phyloP scores from a whole-genome alignment of 2,329 filamentous ascomycete species.

The Calonectria pseudoreteaudii region DNA sequence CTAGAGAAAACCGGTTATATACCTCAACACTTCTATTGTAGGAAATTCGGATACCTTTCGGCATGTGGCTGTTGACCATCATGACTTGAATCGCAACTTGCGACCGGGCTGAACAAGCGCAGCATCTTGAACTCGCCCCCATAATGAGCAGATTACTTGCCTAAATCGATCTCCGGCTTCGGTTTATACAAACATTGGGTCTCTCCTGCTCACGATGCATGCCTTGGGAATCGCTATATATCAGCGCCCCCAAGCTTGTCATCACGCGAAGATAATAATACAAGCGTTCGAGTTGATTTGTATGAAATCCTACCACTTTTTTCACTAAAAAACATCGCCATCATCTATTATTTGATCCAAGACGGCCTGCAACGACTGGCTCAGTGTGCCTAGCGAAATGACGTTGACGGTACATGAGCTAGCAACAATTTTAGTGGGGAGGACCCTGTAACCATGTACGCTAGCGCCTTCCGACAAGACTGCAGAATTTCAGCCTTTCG shows the following conservation, averaged over 20 bases:
- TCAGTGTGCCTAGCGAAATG: neutral
- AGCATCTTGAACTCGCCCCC: neutral
- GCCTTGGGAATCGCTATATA: neutral
- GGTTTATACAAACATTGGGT: neutral
- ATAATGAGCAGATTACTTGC: neutral
- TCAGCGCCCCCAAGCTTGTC: too few relatives aligned
- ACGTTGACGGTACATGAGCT: neutral
- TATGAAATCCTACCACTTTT: too few relatives aligned
- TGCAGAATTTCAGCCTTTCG: conserved; percentile 21
- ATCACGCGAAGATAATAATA: neutral
- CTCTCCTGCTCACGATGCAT: neutral
- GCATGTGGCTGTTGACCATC: neutral
- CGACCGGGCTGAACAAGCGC: neutral
- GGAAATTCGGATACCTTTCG: conserved; percentile 3
- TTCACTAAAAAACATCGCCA: too few relatives aligned
- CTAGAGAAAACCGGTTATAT: conserved; percentile 37
- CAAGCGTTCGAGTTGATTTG: neutral
- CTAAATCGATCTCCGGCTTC: neutral
- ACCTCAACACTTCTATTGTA: conserved; percentile 19
- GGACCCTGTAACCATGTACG: conserved; percentile 14
- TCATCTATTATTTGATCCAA: neutral
- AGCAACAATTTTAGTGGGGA: conserved; percentile 10
- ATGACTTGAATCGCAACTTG: neutral
- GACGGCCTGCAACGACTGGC: neutral
- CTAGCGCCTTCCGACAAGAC: conserved; percentile 13